phyloP scores from a whole-genome alignment of 2,329 filamentous ascomycete species.

The Colletotrichum higginsianum region DNA sequence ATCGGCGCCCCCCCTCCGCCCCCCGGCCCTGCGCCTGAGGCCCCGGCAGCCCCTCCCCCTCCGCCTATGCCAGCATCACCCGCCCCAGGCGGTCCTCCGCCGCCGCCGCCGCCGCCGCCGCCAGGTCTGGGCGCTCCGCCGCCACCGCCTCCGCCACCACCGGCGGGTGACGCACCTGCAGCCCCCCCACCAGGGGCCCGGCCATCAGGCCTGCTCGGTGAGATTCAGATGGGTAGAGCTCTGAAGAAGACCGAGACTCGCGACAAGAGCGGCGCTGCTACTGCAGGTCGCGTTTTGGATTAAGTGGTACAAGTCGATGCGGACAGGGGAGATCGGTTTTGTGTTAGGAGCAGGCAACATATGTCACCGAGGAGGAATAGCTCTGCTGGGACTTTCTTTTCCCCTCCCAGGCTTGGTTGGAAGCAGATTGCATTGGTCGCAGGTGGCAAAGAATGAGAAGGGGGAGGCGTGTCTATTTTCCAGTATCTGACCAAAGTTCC shows the following conservation, averaged over 20 bases:
- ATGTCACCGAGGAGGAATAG: background rate
- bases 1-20: conserved; percentile 51
- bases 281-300: conserved; percentile 82
- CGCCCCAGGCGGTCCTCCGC: conserved; percentile 50
- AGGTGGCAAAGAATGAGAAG: conserved; percentile 15
- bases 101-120: conserved; percentile 59
- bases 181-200: conserved; percentile 64
- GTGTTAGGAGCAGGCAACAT: background rate
- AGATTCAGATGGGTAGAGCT: conserved; percentile 85
- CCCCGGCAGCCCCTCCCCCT: conserved; percentile 49
- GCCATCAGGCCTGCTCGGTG: conserved; percentile 78
- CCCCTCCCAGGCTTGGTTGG: background rate
- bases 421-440: conserved; percentile 15
- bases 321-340: background rate
- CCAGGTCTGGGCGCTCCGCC: conserved; percentile 54
- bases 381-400: background rate
- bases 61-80: conserved; percentile 51
- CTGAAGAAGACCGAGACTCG: conserved; percentile 92
- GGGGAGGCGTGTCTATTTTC: conserved; percentile 7
- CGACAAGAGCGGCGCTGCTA: conserved; percentile 81
- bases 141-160: conserved; percentile 61
- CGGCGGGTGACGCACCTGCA: conserved; percentile 54
- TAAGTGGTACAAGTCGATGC: conserved; percentile 48
- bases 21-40: conserved; percentile 44
- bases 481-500: conserved; percentile 22